These are phyloP conservation scores for Wilcoxina mikolae DNA, from an alignment of 495 filamentous ascomycete genomes.

Conservation along the genomic window DNA sequence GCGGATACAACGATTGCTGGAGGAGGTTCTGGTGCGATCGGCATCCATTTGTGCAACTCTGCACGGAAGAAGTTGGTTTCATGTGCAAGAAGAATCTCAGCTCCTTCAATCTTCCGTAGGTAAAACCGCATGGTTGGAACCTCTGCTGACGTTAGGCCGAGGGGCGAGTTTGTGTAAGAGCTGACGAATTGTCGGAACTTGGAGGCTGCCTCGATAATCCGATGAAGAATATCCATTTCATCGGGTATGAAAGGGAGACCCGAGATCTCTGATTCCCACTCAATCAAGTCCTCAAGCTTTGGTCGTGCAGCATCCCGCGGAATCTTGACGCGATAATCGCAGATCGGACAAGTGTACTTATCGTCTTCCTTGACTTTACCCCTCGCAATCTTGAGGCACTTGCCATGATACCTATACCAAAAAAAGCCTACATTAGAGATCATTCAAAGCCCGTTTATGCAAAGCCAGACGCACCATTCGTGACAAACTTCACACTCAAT, in stretches of 20 bases:
- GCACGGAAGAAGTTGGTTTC: slow-evolving; percentile 97
- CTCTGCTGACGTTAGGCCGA: slow-evolving; percentile 66
- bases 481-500: slow-evolving; percentile 97
- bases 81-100: slow-evolving; percentile 77
- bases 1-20: slow-evolving; percentile 70
- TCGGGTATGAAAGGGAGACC: slow-evolving; percentile 87
- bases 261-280: slow-evolving; percentile 77
- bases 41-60: slow-evolving; percentile 90
- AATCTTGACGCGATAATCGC: slow-evolving; percentile 94
- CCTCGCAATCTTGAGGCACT: slow-evolving; percentile 93
- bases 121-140: slow-evolving; percentile 89
- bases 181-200: slow-evolving; percentile 71
- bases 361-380: slow-evolving; percentile 97
- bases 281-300: slow-evolving; percentile 78
- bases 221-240: slow-evolving; percentile 69
- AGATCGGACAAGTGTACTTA: slow-evolving; percentile 96
- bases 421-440: slow-evolving; percentile 4
- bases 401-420: slow-evolving; percentile 74
- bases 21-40: slow-evolving; percentile 73
- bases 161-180: slow-evolving; percentile 58
- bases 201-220: slow-evolving; percentile 70
- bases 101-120: slow-evolving; percentile 93
- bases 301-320: slow-evolving; percentile 94
- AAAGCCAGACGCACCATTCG: slow-evolving; percentile 61
- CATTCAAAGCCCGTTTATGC: neutral